phyloP scores from a whole-genome alignment of 2,329 filamentous ascomycete genomes.

The Orbilia blumenaviensis region DNA sequence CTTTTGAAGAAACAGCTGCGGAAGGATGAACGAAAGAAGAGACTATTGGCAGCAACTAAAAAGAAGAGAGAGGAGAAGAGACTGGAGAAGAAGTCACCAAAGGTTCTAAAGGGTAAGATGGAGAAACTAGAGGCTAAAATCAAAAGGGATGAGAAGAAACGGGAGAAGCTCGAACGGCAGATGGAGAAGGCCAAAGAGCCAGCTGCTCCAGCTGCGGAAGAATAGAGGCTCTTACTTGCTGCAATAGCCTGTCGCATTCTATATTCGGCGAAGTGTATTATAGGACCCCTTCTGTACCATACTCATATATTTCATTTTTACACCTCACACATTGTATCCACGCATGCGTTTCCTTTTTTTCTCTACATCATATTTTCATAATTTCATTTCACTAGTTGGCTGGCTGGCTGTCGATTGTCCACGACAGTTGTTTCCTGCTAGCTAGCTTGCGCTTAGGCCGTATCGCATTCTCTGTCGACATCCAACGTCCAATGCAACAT shows the following conservation, averaged over 20 bases:
- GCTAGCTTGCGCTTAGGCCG: too few species aligned
- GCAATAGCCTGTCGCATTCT: background rate
- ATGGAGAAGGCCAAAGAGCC: constrained; percentile 5
- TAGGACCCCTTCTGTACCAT: constrained; percentile 4
- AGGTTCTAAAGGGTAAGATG: constrained; percentile 36
- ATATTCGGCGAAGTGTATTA: constrained; percentile 19
- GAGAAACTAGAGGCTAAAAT: constrained; percentile 31
- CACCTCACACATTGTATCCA: too few species aligned
- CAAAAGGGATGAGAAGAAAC: constrained; percentile 37
- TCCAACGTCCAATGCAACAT: too few species aligned
- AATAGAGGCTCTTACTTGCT: background rate
- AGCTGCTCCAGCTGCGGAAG: background rate
- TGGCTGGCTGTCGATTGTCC: too few species aligned
- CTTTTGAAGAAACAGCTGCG: constrained; percentile 33
- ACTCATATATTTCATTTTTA: background rate
- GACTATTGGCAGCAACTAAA: constrained; percentile 30
- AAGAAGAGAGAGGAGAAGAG: constrained; percentile 25
- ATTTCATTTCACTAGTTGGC: background rate
- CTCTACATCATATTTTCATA: background rate
- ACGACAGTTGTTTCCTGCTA: too few species aligned
- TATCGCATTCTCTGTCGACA: too few species aligned
- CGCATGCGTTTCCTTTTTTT: background rate
- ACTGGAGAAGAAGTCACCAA: constrained; percentile 31
- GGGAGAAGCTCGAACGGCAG: constrained; percentile 30
- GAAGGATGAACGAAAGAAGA: constrained; percentile 47